These are phyloP conservation scores for Leucaena leucocephala DNA, from an alignment of 306 rosid genomes.

Conservation along the genomic window DNA sequence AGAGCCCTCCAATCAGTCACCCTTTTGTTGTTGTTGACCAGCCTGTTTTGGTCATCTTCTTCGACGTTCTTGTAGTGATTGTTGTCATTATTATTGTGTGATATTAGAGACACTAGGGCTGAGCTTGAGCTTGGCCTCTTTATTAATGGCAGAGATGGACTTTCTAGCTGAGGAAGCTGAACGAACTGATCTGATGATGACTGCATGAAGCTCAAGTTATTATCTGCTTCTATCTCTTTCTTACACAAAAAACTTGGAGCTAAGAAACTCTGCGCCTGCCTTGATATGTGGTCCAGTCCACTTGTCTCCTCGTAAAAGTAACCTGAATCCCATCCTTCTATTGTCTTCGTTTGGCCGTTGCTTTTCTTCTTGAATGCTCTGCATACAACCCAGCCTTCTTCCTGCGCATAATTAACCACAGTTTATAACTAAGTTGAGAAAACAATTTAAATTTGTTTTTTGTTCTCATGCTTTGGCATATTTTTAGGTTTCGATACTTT, in stretches of 20 bases:
- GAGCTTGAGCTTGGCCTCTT: conserved; percentile 66
- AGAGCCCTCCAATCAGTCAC: conserved; percentile 94
- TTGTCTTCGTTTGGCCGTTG: conserved; percentile 57
- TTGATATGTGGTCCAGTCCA: conserved; percentile 51
- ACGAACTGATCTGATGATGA: conserved; percentile 50
- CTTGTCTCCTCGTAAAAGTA: conserved; percentile 71
- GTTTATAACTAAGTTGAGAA: conserved; percentile 2
- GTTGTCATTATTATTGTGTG: conserved; percentile 39
- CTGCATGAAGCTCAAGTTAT: conserved; percentile 49
- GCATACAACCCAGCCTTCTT: conserved; percentile 99
- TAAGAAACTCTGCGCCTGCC: conserved; percentile 56
- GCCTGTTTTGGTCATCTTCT: conserved; percentile 42
- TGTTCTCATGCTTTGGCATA: background rate
- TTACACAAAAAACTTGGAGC: conserved; percentile 65
- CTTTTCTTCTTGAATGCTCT: conserved; percentile 92
- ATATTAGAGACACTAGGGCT: conserved; percentile 33
- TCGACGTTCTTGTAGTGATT: conserved; percentile 15
- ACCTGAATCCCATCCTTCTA: conserved; percentile 74
- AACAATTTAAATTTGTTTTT: background rate
- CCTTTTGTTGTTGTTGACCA: conserved; percentile 39
- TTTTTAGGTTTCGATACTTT: background rate
- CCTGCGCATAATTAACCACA: conserved; percentile 54
- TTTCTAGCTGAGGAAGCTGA: conserved; percentile 83
- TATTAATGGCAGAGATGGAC: conserved; percentile 69
- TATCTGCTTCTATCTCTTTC: conserved; percentile 74